Evolutionary conservation across 108 stramenopile genomes (phyloP).

Genomic region (Skeletonema grethae): DNA sequence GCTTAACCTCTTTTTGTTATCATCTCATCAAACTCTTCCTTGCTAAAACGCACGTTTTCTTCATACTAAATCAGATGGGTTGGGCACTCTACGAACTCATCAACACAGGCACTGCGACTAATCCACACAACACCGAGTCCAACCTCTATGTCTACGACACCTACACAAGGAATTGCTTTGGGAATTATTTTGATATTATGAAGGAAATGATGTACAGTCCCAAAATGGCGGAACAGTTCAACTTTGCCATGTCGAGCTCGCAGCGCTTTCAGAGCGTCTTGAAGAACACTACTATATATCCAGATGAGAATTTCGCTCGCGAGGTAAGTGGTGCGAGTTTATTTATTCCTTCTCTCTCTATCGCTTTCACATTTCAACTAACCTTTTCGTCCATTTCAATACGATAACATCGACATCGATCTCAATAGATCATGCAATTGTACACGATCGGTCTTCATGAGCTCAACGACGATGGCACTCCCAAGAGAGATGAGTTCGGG

Average conservation of each 20-base stretch:
- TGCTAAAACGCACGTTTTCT: neutral
- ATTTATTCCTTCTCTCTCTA: neutral
- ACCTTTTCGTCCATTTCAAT: no score
- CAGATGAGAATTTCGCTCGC: neutral
- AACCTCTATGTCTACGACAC: constrained; percentile 64
- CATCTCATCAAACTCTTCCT: neutral
- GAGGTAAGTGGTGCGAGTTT: no score
- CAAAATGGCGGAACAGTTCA: constrained; percentile 61
- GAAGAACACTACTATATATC: constrained; percentile 2
- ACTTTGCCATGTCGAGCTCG: constrained; percentile 22
- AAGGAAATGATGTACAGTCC: constrained; percentile 58
- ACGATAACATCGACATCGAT: no score
- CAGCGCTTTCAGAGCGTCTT: neutral
- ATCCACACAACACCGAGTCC: constrained; percentile 43
- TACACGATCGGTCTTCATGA: constrained; percentile 47
- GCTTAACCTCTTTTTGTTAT: neutral
- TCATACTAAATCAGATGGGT: constrained; percentile 56
- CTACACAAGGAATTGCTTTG: constrained; percentile 65
- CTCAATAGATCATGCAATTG: constrained; percentile 37
- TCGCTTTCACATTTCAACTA: neutral
- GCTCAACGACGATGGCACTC: constrained; percentile 44
- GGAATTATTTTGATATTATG: constrained; percentile 56
- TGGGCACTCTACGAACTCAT: constrained; percentile 77
- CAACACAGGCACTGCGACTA: constrained; percentile 40
- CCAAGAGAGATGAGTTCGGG: constrained; percentile 11